These are phyloP conservation scores for Mycosphaerella arachidis DNA, from an alignment of 2,329 filamentous ascomycete genomes.

Conservation along the genomic window DNA sequence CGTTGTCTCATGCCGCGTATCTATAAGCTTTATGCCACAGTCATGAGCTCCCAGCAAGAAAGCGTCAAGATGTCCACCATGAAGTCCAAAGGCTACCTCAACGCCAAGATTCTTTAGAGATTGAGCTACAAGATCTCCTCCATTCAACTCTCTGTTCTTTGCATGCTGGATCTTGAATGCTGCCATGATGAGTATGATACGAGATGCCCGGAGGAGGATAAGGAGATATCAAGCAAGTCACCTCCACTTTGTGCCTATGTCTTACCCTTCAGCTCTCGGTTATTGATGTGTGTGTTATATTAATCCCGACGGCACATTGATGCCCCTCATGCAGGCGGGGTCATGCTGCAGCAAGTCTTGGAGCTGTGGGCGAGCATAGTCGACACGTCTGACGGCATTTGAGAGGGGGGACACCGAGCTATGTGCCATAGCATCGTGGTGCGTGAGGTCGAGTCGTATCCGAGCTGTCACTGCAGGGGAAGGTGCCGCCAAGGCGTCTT, in stretches of 20 bases:
- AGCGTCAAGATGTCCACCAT: slow-evolving; percentile 47
- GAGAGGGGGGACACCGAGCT: neutral
- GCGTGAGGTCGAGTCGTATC: neutral
- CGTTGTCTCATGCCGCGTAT: slow-evolving; percentile 46
- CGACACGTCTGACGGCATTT: neutral
- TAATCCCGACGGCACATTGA: neutral
- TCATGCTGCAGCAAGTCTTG: neutral
- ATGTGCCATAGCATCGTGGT: neutral
- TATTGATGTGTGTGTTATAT: neutral
- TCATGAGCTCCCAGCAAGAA: slow-evolving; percentile 44
- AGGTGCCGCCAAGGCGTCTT: neutral
- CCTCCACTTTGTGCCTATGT: neutral
- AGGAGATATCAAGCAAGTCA: neutral
- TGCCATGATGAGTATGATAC: slow-evolving; percentile 7
- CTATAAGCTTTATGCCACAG: slow-evolving; percentile 40
- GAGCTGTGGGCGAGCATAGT: neutral
- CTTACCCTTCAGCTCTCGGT: neutral
- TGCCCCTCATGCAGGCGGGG: neutral
- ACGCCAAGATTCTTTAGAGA: slow-evolving; percentile 40
- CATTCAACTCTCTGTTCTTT: slow-evolving; percentile 38
- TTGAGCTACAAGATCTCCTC: slow-evolving; percentile 46
- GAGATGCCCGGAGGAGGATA: neutral
- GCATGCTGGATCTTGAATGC: slow-evolving; percentile 31
- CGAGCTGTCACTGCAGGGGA: neutral
- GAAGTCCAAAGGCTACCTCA: slow-evolving; percentile 44